These are phyloP conservation scores for Tricholoma saponaceum DNA, from an alignment of 768 basidiomycete genomes.

Conservation along the genomic window DNA sequence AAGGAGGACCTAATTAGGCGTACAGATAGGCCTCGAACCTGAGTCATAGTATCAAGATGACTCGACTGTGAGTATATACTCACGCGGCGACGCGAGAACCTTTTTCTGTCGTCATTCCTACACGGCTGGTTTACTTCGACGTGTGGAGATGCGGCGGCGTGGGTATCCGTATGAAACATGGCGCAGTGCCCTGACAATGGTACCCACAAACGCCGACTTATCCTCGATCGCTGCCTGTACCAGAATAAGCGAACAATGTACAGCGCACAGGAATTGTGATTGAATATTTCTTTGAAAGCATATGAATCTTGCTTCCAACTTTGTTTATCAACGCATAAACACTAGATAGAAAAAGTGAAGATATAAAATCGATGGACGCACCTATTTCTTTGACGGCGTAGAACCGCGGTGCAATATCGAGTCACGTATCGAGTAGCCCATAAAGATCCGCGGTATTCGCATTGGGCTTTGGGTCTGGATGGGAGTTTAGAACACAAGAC, in stretches of 20 bases:
- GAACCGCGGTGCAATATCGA: not conserved
- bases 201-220: slow-evolving; percentile 5
- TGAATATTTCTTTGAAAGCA: not conserved
- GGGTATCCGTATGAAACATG: not conserved
- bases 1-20: not conserved
- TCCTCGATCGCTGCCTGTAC: not conserved
- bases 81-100: slow-evolving; percentile 20
- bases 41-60: slow-evolving; percentile 13
- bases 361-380: not conserved
- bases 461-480: not conserved
- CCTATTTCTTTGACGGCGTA: not conserved
- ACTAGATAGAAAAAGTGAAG: not conserved
- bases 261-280: slow-evolving; percentile 3
- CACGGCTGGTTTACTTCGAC: not conserved
- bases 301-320: slow-evolving; percentile 5
- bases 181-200: not conserved
- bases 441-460: not conserved
- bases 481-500: not conserved
- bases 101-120: not conserved
- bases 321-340: not conserved
- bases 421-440: not conserved
- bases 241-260: slow-evolving; percentile 19
- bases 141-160: not conserved
- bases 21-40: not conserved
- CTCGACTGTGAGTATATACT: slow-evolving; percentile 14